These are phyloP conservation scores for Calonectria fujianensis DNA, from an alignment of 2,329 filamentous ascomycete species.

Conservation along the genomic window DNA sequence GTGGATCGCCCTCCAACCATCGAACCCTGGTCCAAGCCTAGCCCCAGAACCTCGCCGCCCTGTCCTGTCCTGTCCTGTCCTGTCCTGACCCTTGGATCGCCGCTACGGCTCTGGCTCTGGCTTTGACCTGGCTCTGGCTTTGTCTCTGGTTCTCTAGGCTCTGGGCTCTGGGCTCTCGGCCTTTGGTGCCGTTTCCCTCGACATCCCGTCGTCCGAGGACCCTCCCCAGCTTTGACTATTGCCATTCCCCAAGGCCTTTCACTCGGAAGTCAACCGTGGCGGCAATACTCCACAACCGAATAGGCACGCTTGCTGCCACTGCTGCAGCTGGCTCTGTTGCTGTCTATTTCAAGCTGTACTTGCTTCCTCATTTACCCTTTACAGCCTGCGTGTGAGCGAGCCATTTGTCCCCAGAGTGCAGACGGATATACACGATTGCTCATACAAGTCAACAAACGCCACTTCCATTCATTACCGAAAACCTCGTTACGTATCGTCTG, in stretches of 20 bases:
- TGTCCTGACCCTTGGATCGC: conserved; percentile 38
- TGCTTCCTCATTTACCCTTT: conserved; percentile 40
- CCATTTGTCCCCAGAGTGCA: conserved; percentile 40
- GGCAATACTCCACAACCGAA: conserved; percentile 44
- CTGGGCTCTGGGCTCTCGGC: conserved; percentile 29
- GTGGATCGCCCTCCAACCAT: conserved; percentile 47
- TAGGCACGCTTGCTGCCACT: conserved; percentile 31
- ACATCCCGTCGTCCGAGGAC: conserved; percentile 57
- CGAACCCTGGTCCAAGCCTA: conserved; percentile 48
- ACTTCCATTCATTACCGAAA: neutral
- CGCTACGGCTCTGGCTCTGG: conserved; percentile 45
- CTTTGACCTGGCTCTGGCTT: conserved; percentile 36
- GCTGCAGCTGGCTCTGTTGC: conserved; percentile 30
- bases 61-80: conserved; percentile 25
- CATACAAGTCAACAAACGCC: neutral
- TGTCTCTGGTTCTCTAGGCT: conserved; percentile 6
- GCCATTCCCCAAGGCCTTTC: conserved; percentile 34
- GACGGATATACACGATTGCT: conserved; percentile 1
- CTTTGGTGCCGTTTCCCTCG: conserved; percentile 41
- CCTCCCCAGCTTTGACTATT: conserved; percentile 32
- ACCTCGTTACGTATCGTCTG: neutral
- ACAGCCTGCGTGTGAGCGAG: conserved; percentile 42
- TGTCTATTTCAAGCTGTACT: conserved; percentile 35
- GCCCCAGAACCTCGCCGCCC: conserved; percentile 37
- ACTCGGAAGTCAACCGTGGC: conserved; percentile 52